These are phyloP conservation scores for Volvariella volvacea DNA, from an alignment of 1,284 basidiomycete species.

Conservation along the genomic window DNA sequence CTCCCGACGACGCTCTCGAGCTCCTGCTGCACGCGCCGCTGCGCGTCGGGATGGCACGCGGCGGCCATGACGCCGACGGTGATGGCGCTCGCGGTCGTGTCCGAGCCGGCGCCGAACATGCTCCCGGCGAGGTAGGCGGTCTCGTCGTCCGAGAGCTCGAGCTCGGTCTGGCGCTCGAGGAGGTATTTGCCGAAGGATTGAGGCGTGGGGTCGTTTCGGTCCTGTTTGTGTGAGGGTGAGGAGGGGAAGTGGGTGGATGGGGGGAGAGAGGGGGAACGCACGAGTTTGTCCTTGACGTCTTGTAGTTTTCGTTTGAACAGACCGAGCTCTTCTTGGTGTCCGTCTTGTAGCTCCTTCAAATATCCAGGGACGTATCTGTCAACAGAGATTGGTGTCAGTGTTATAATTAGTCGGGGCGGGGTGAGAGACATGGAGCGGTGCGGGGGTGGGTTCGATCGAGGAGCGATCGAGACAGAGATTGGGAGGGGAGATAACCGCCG, in stretches of 20 bases:
- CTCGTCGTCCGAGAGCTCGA: constrained; percentile 46
- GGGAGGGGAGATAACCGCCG: too few relatives aligned
- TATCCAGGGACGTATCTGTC: constrained; percentile 51
- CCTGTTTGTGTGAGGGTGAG: constrained; percentile 17
- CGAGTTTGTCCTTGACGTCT: constrained; percentile 37
- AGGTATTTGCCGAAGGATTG: constrained; percentile 52
- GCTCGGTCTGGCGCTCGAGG: constrained; percentile 42
- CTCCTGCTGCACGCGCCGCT: constrained; percentile 50
- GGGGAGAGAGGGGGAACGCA: constrained; percentile 15
- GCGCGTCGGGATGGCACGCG: constrained; percentile 49
- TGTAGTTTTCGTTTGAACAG: constrained; percentile 47
- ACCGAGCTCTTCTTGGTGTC: constrained; percentile 48
- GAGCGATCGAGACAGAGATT: too few relatives aligned
- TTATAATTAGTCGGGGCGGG: too few relatives aligned
- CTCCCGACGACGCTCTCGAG: constrained; percentile 52
- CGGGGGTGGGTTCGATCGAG: too few relatives aligned
- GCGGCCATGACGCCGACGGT: constrained; percentile 56
- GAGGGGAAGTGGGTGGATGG: not conserved
- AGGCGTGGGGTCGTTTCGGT: constrained; percentile 25
- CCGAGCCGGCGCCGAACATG: constrained; percentile 60
- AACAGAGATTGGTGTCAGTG: too few relatives aligned
- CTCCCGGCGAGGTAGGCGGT: constrained; percentile 54
- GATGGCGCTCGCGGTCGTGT: constrained; percentile 56
- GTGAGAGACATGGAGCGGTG: too few relatives aligned
- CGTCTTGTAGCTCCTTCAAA: constrained; percentile 40